A percentile compares a stretch with the other conserved stretches of the same genome.
Conservation (phyloP, 176 grass and related monocot genomes). For the Musa acuminata region DNA sequence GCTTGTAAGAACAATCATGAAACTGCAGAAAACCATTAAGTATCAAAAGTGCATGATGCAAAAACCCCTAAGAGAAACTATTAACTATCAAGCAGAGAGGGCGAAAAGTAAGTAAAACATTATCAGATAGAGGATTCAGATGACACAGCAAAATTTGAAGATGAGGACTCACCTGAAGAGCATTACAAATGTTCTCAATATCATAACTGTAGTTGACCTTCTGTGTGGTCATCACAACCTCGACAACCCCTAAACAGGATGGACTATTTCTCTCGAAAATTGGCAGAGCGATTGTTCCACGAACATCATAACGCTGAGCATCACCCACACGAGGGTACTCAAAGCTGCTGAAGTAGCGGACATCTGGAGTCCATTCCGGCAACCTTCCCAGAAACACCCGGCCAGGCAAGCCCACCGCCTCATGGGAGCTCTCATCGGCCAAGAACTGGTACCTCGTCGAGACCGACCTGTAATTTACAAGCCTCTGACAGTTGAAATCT, state of each 20-base stretch:
- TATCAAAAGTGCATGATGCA: background rate
- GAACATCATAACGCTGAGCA: conserved; percentile 59
- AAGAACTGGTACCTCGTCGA: conserved; percentile 77
- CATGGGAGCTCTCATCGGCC: conserved; percentile 47
- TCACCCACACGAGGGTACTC: conserved; percentile 74
- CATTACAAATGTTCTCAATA: conserved; percentile 75
- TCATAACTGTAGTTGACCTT: conserved; percentile 77
- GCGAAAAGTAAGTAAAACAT: background rate
- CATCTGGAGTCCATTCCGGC: conserved; percentile 96
- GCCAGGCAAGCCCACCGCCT: conserved; percentile 53
- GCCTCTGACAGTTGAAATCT: conserved; percentile 36
- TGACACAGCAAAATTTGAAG: background rate
- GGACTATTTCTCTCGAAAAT: conserved; percentile 47
- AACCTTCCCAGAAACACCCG: conserved; percentile 77
- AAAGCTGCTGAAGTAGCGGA: conserved; percentile 60
- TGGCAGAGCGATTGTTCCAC: conserved; percentile 69
- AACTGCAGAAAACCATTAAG: background rate
- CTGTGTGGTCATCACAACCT: conserved; percentile 76
- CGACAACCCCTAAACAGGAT: conserved; percentile 76
- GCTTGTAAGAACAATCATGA: background rate
- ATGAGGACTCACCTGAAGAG: conserved; percentile 56
- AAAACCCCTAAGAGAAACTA: background rate
- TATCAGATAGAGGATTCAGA: background rate
- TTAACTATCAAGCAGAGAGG: background rate
- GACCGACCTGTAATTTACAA: conserved; percentile 48